phyloP scores from a whole-genome alignment of 345 rosid genomes.

The Hibiscus syriacus region DNA sequence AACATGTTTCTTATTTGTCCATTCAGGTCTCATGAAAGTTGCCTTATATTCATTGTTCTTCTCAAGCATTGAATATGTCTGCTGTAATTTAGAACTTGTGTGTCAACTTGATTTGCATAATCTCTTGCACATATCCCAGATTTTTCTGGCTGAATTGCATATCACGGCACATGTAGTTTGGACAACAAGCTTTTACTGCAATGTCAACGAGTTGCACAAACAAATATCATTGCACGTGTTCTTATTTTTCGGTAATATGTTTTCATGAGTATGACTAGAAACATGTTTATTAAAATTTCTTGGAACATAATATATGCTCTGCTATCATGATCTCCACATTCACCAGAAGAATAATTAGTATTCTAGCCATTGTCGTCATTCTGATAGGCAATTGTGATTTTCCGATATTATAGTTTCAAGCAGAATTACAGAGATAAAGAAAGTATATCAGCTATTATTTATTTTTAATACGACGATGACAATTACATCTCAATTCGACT shows the following conservation, averaged over 20 bases:
- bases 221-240: not conserved
- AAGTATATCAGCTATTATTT: too few species aligned
- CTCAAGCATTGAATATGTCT: not conserved
- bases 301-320: not conserved
- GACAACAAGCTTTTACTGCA: not conserved
- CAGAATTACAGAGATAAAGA: too few species aligned
- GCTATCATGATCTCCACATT: not conserved
- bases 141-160: not conserved
- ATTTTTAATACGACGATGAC: too few species aligned
- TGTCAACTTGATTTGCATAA: not conserved
- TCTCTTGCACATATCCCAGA: not conserved
- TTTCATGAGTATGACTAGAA: not conserved
- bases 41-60: not conserved
- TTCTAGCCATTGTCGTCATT: not conserved
- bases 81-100: not conserved
- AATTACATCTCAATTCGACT: too few species aligned
- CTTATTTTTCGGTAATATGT: not conserved
- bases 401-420: too few species aligned
- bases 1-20: conserved; percentile 49
- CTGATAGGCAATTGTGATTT: not conserved
- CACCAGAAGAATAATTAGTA: not conserved
- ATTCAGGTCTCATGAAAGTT: conserved; percentile 5
- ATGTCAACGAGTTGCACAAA: not conserved
- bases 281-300: not conserved
- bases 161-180: not conserved